These are phyloP conservation scores for Sugiyamaella marilandica DNA, from an alignment of 805 yeast species.

Conservation along the genomic window DNA sequence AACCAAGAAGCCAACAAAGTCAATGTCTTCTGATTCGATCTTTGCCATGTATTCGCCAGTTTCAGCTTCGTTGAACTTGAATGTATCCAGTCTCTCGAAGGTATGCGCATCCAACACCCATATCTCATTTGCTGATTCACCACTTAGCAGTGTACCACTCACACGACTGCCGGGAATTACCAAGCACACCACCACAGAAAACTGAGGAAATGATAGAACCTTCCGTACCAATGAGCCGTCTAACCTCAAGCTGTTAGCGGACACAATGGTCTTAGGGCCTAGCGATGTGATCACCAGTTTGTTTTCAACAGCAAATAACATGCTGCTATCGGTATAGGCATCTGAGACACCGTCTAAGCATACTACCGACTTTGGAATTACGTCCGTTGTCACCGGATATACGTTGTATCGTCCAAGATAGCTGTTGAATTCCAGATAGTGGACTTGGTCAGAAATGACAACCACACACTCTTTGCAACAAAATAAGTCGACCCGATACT, in stretches of 20 bases:
- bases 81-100: not conserved
- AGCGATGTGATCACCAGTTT: not conserved
- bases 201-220: not conserved
- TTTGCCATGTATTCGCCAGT: not conserved
- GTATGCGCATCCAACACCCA: not conserved
- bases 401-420: not conserved
- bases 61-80: not conserved
- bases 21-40: not conserved
- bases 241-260: not conserved
- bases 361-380: not conserved
- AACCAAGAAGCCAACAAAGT: slow-evolving; percentile 6
- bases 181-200: not conserved
- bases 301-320: not conserved
- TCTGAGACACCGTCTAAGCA: not conserved
- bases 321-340: not conserved
- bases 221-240: not conserved
- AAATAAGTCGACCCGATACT: not conserved
- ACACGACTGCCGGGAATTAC: not conserved
- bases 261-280: not conserved
- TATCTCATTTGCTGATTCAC: not conserved
- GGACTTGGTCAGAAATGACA: not conserved
- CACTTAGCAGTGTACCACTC: not conserved
- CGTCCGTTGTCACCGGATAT: not conserved
- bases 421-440: not conserved
- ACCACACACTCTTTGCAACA: not conserved